Base-by-base conservation (phyloP, 1,139 yeast species). In the Yamadazyma atmosphaerica region DNA sequence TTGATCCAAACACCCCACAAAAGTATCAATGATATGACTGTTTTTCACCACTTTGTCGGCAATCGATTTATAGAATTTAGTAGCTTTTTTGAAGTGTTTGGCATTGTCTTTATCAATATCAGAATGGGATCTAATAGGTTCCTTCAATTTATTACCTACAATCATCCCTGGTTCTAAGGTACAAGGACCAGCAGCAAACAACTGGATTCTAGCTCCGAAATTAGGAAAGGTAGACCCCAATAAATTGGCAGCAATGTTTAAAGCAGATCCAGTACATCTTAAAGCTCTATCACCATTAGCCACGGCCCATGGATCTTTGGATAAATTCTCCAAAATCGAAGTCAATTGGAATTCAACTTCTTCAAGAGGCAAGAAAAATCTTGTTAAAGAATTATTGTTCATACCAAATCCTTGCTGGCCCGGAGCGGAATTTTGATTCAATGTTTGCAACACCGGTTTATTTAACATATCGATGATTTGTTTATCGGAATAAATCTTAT, bases 1-100 rank as follows among this genome's bases (percentile, higher is more conserved):
- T 72, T 92, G 98, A 67, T 92, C 99, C 60, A 89, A 90, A 67
- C 97, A 89, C 44, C 98, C 98, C 28, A 96, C 98, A 67, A 89
- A 90, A 37, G 92, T 81, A 64, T 92, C 98, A 39, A 92, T 82
- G 17, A 94, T 80, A 57, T 89, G 97, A 18, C 94, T 87, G 58
- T 87, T 86, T 39, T 79, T 77, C 40, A 75, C 77, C 31, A 68
- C 71, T 51, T 86, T 85, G 39, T 81, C 78, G 28, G 96, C 87
- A 37, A 92, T 62, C 21, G 74, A 72, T 48, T 87, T 95, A 64
- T 90, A 94, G 58, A 81, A 90, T 63, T 88, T 86, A 53, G 75
- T 77, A 2, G 98, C 96, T 63, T 88, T 87, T 61, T 89, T 87
- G 70, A 84, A 87, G 64, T 92, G 97, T 62, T 86, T 86, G 40